These are phyloP conservation scores for Drechslerella dactyloides DNA, from an alignment of 2,329 filamentous ascomycete species.

Conservation along the genomic window DNA sequence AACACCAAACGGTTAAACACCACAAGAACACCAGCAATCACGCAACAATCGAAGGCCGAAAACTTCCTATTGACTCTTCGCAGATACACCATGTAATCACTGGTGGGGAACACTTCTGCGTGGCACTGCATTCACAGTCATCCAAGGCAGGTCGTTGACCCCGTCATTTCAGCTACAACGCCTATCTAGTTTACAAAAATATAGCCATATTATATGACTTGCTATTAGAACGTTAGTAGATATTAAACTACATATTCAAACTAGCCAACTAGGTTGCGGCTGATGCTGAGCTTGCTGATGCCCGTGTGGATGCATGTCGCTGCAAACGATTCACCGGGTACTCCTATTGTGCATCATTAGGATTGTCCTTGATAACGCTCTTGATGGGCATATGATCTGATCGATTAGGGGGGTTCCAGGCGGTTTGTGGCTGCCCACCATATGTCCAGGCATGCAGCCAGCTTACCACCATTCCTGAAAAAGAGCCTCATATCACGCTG, in stretches of 20 bases:
- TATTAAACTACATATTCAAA: too few species aligned
- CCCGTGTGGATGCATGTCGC: neutral
- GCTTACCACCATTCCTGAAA: neutral
- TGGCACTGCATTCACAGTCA: too few species aligned
- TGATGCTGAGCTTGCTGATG: slow-evolving; percentile 14
- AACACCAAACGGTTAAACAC: too few species aligned
- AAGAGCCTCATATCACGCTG: neutral
- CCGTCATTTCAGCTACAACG: too few species aligned
- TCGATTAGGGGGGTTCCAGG: neutral
- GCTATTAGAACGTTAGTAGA: too few species aligned
- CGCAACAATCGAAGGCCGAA: slow-evolving; percentile 2
- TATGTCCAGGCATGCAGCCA: neutral
- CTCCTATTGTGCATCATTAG: neutral
- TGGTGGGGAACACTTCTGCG: too few species aligned
- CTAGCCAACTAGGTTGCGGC: slow-evolving; percentile 16
- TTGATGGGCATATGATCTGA: slow-evolving; percentile 1
- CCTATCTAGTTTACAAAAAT: too few species aligned
- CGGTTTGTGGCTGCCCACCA: neutral
- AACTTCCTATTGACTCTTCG: neutral
- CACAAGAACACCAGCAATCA: slow-evolving; percentile 10
- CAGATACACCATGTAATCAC: neutral
- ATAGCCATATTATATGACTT: too few species aligned
- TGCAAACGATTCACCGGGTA: slow-evolving; percentile 6
- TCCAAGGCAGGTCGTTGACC: too few species aligned
- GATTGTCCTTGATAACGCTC: slow-evolving; percentile 7